These are phyloP conservation scores for Phoma sp. DNA, from an alignment of 2,329 filamentous ascomycete genomes.

Conservation along the genomic window DNA sequence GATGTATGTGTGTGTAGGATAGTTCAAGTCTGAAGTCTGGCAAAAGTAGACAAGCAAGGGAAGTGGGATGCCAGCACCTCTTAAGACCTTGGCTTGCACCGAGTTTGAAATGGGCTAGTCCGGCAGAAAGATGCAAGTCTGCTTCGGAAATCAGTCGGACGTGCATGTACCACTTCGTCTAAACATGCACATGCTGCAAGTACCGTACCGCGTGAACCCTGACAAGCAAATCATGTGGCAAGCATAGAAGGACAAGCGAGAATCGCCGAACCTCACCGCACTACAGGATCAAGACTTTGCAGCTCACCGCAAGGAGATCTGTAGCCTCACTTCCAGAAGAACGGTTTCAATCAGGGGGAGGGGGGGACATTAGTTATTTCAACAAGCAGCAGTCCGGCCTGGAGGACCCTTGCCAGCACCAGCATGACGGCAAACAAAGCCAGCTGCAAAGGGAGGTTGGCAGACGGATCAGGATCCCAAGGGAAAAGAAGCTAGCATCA, in stretches of 20 bases:
- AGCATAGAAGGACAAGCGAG: slow-evolving; percentile 17
- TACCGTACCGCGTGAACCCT: slow-evolving; percentile 12
- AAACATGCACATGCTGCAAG: slow-evolving; percentile 15
- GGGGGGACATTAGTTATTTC: no score
- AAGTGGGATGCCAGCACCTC: slow-evolving; percentile 11
- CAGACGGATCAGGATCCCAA: background rate
- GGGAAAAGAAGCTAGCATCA: slow-evolving; percentile 17
- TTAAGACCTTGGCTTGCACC: slow-evolving; percentile 8
- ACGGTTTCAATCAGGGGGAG: background rate
- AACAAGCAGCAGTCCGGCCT: no score
- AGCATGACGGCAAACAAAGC: no score
- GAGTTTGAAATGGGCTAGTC: slow-evolving; percentile 8
- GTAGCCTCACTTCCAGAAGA: slow-evolving; percentile 5
- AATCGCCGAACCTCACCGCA: slow-evolving; percentile 18
- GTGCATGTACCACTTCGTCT: slow-evolving; percentile 9
- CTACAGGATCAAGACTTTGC: slow-evolving; percentile 3
- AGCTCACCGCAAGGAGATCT: slow-evolving; percentile 6
- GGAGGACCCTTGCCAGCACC: no score
- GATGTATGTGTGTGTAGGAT: background rate
- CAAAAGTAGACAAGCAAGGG: slow-evolving; percentile 10
- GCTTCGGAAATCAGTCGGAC: slow-evolving; percentile 16
- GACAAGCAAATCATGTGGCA: slow-evolving; percentile 17
- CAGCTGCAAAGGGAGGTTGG: background rate
- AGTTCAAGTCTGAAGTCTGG: slow-evolving; percentile 7
- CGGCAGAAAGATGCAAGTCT: slow-evolving; percentile 17